phyloP scores from a whole-genome alignment of 768 basidiomycete species.

The Mycena filopes region DNA sequence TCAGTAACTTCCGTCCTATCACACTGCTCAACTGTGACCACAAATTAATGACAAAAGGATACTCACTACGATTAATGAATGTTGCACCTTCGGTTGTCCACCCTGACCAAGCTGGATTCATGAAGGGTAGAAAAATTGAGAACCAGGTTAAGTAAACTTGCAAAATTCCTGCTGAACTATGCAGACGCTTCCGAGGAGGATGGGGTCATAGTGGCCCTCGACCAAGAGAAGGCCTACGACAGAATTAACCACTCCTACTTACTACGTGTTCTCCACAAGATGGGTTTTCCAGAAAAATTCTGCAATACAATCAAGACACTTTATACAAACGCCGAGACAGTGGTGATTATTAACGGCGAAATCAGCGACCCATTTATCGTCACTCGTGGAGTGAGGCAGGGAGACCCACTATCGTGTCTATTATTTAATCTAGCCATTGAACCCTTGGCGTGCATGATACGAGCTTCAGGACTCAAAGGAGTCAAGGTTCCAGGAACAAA shows the following conservation, averaged over 20 bases:
- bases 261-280: too few species aligned
- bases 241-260: too few species aligned
- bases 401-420: slow-evolving; percentile 37
- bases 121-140: neutral
- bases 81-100: slow-evolving; percentile 1
- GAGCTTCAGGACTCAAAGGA: too few species aligned
- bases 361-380: neutral
- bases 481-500: too few species aligned
- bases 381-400: neutral
- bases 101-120: slow-evolving; percentile 13
- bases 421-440: too few species aligned
- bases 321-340: neutral
- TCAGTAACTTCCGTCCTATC: neutral
- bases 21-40: slow-evolving; percentile 1
- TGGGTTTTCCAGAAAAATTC: neutral
- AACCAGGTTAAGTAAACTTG: slow-evolving; percentile 37
- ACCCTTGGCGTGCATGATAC: too few species aligned
- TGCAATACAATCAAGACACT: neutral
- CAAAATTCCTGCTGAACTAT: slow-evolving; percentile 39
- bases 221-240: too few species aligned
- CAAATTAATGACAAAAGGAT: neutral
- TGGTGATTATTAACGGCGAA: neutral
- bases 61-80: neutral
- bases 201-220: too few species aligned
- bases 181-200: slow-evolving; percentile 16